Evolutionary conservation across 768 basidiomycete genomes (phyloP).

Genomic region (Aureoboletus auriporus): DNA sequence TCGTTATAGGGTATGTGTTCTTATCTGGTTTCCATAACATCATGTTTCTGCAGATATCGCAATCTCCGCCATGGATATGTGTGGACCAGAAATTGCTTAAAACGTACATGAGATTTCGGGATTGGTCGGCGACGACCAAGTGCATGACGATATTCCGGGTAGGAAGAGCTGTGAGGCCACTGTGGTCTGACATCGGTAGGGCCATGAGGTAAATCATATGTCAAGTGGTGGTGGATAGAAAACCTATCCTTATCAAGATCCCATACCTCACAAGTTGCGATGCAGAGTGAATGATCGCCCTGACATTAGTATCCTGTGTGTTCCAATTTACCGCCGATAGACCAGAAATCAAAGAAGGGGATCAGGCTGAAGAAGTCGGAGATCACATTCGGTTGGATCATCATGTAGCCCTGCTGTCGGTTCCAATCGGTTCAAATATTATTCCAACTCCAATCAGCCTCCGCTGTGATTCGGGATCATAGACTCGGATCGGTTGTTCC

Average conservation of each 20-base stretch:
- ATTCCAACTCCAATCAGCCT: too few species aligned
- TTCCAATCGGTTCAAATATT: too few species aligned
- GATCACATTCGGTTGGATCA: too few species aligned
- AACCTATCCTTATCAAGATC: slow-evolving; percentile 8
- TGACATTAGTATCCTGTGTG: neutral
- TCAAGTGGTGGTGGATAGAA: neutral
- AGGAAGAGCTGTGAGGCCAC: neutral
- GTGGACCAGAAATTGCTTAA: slow-evolving; percentile 40
- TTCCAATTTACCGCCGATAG: neutral
- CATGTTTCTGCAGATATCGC: slow-evolving; percentile 34
- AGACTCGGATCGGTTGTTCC: too few species aligned
- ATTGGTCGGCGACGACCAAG: slow-evolving; percentile 54
- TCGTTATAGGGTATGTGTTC: slow-evolving; percentile 12
- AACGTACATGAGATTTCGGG: slow-evolving; percentile 53
- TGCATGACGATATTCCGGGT: slow-evolving; percentile 6
- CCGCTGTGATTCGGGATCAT: too few species aligned
- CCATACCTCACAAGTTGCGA: slow-evolving; percentile 1
- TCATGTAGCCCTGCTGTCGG: too few species aligned
- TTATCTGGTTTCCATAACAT: too few species aligned
- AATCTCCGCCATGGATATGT: slow-evolving; percentile 38
- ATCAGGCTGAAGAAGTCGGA: neutral
- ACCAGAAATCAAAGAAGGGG: neutral
- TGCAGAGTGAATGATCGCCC: slow-evolving; percentile 1
- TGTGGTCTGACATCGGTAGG: slow-evolving; percentile 11
- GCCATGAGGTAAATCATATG: neutral